Evolutionary conservation across 2,329 filamentous ascomycete species (phyloP), one percentile per base, ranked within the genome.

Genomic region (Aspergillus amoenus): DNA sequence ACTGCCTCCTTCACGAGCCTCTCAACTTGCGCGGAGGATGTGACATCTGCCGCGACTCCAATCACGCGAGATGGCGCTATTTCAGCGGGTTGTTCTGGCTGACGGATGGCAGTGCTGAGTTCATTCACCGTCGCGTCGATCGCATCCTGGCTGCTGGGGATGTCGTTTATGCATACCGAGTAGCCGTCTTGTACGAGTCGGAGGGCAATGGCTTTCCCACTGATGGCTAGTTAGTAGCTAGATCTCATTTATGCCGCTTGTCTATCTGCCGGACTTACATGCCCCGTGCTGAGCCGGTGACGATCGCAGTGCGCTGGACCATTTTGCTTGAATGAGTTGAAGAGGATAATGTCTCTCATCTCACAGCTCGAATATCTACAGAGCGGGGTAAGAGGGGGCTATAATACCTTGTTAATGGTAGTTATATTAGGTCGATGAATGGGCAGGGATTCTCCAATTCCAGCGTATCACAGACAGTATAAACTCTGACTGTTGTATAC

Each of bases 171-270:
- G 65, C 84, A 87, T 49, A 90, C 76, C 62, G 85, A 79, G 72
- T 88, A 89, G 53, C 86, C 86, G 60, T 89, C 87, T 21, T 78
- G 73, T 5, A 86, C 86, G 15, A 89, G 78, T 3, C 86, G 83
- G 7, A 87, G 73, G 17, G 85, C 86, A 44, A 78, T 72, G 0
- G 74, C 71, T 58, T 73, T 63, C 13, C 65, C 63, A 41, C 68
- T 68, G 24, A 48, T 12, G n/a, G 27, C 6, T n/a, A 11, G 41
- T 34, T 27, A 17, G 30, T 18, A 22, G 47, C 9, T 4, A 12
- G 13, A 1, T 12, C 5, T 12, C n/a, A 8, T 13, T 15, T 27
- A 41, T 6, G 34, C 18, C 2, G 22, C 9, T 12, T 5, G 3
- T 43, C 15, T 13, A 18, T 13, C 7, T 17, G 15, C n/a, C 18